Conservation (phyloP, 257 asterid species). For the Catharanthus roseus region DNA sequence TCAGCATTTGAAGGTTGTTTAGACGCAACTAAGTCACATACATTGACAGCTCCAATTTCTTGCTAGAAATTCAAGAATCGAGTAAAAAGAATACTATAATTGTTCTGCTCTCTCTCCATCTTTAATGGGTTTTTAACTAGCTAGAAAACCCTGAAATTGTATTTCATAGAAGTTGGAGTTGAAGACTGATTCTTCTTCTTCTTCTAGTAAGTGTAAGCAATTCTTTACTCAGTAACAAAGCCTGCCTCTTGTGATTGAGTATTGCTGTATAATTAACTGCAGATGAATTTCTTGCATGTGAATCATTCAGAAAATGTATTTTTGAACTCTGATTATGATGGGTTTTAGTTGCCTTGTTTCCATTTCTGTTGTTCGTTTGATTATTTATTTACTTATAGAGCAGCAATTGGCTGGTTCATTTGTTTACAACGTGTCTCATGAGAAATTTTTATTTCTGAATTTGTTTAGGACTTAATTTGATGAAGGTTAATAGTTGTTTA, state of each 20-base stretch:
- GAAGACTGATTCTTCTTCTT: background rate
- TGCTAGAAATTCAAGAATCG: no score
- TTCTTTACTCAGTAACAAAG: background rate
- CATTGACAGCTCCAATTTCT: no score
- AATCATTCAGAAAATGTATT: no score
- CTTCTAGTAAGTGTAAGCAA: constrained; percentile 1
- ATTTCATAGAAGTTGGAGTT: background rate
- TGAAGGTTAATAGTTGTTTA: background rate
- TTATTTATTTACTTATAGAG: background rate
- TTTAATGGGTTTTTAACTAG: background rate
- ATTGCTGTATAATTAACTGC: background rate
- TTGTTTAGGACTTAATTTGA: background rate
- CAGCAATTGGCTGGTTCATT: no score
- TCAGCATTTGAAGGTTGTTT: no score
- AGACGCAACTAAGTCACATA: no score
- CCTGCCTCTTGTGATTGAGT: background rate
- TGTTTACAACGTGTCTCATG: background rate
- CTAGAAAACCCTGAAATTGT: background rate
- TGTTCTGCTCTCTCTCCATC: background rate
- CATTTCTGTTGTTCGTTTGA: background rate
- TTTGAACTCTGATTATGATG: background rate
- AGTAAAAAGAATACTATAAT: no score
- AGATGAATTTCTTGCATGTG: background rate
- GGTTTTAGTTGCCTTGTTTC: background rate
- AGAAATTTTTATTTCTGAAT: background rate